Conservation (phyloP, 768 basidiomycete species). For the Termitomyces sp. region DNA sequence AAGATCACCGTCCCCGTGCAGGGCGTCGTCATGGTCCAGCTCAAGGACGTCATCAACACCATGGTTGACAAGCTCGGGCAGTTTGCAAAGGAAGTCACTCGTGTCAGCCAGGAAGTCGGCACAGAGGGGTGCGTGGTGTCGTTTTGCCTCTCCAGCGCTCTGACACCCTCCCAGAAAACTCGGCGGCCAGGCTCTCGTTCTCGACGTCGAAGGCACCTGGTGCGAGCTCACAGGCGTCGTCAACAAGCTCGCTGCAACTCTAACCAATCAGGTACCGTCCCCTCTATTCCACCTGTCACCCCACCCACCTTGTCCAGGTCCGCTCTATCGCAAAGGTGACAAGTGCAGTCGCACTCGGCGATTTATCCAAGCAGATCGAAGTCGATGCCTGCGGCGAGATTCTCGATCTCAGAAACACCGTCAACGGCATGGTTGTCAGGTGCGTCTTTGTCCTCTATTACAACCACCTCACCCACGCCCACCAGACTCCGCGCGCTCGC, state of each 20-base stretch:
- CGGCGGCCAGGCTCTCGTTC: conserved; percentile 80
- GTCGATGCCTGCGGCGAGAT: conserved; percentile 92
- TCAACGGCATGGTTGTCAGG: conserved; percentile 56
- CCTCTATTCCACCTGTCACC: no score
- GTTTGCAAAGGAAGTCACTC: conserved; percentile 89
- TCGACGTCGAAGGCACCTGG: conserved; percentile 92
- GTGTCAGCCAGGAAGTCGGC: conserved; percentile 81
- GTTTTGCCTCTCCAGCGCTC: background rate
- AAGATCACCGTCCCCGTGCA: conserved; percentile 78
- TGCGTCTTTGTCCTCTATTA: no score
- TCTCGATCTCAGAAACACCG: conserved; percentile 67
- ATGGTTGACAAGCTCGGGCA: conserved; percentile 70
- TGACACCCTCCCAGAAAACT: conserved; percentile 52
- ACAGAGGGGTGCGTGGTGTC: conserved; percentile 52
- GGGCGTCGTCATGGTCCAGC: conserved; percentile 74
- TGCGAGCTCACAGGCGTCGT: conserved; percentile 78
- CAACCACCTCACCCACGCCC: no score
- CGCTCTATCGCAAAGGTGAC: conserved; percentile 90
- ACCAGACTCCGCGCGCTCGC: conserved; percentile 56
- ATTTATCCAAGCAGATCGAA: conserved; percentile 86
- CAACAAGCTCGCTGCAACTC: conserved; percentile 75
- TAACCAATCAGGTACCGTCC: conserved; percentile 56
- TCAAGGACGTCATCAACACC: conserved; percentile 74
- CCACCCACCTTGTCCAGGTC: conserved; percentile 30
- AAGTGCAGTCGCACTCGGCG: conserved; percentile 89